Evolutionary conservation across 2,329 filamentous ascomycete species (phyloP), one percentile per base, ranked within the genome.

Genomic region (Fusarium sp.): DNA sequence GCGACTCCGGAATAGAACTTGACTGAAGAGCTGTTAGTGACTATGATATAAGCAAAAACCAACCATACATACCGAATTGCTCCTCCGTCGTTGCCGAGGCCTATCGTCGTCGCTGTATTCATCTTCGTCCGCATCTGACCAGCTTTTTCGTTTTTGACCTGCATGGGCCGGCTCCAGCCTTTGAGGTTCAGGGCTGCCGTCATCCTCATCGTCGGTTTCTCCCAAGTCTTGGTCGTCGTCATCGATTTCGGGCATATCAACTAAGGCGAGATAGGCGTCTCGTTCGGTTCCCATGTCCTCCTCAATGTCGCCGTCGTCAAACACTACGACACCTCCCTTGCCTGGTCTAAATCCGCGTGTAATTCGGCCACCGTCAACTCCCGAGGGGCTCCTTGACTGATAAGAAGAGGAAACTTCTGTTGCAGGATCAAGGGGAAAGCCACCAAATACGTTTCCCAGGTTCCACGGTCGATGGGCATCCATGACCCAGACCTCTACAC

Each of bases 401-500:
- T 85, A 83, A 43, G 79, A 83, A n/a, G 79, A 75, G 7, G 84
- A 81, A 28, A 81, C 82, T 23, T 86, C 85, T 39, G 84, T 80
- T 11, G 83, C 79, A 23, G 88, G 83, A 70, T 88, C 86, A 5
- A 87, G 79, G 2, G 89, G 86, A 65, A 89, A 89, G 4, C 93
- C 92, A 12, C 92, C 94, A 83, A 98, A 98, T 13, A 98, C 90
- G 79, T 99, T 99, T 69, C 90, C 90, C 76, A 99, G 79, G 78
- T 99, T 98, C 94, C 95, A 98, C 13, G 96, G 96, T 65, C 96
- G 87, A 80, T 96, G 89, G 30, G 95, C 90, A 81, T 99, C 96
- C 64, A 98, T 87, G 11, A 98, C 88, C 96, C 96, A 99, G 34
- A 98, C 92, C 78, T 98, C 94, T 1, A 98, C 93, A n/a, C 93